These are phyloP conservation scores for Rhodotorula paludigena DNA, from an alignment of 768 basidiomycete species.

Conservation along the genomic window DNA sequence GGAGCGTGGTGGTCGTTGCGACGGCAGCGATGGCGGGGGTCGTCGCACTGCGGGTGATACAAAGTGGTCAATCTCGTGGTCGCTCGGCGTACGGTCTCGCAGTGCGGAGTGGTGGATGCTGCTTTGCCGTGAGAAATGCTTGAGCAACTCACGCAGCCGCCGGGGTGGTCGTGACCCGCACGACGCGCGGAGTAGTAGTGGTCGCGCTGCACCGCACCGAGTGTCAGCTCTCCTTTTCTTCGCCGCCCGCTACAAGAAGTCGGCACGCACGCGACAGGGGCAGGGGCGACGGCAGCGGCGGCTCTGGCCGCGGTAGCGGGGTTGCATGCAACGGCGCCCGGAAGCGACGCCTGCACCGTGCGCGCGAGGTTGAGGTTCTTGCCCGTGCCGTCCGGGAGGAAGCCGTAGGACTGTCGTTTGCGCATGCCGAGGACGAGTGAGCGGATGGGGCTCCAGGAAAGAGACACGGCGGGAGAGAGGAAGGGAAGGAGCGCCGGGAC, in stretches of 20 bases:
- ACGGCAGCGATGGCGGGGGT: background rate
- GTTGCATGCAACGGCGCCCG: conserved; percentile 16
- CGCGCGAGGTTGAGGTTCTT: conserved; percentile 35
- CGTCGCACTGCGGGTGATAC: background rate
- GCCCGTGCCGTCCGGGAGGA: conserved; percentile 38
- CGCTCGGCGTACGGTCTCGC: background rate
- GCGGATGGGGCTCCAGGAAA: background rate
- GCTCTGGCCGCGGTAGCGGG: conserved; percentile 3
- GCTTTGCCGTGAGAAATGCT: too few species aligned
- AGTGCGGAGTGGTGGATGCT: background rate
- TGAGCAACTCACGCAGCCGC: background rate
- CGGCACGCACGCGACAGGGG: conserved; percentile 1
- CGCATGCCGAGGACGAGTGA: background rate
- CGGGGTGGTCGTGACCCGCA: background rate
- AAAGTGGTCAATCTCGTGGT: background rate
- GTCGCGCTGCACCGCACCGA: background rate
- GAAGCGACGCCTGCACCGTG: conserved; percentile 23
- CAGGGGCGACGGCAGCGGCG: background rate
- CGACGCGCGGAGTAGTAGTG: too few species aligned
- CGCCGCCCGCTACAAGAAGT: background rate
- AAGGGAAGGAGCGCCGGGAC: background rate
- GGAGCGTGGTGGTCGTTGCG: background rate
- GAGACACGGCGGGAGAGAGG: background rate
- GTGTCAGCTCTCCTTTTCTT: too few species aligned
- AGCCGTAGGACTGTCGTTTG: conserved; percentile 36